Evolutionary conservation across 2,329 filamentous ascomycete species (phyloP), one percentile per base, ranked within the genome.

Genomic region (Colletotrichum eremochloae): DNA sequence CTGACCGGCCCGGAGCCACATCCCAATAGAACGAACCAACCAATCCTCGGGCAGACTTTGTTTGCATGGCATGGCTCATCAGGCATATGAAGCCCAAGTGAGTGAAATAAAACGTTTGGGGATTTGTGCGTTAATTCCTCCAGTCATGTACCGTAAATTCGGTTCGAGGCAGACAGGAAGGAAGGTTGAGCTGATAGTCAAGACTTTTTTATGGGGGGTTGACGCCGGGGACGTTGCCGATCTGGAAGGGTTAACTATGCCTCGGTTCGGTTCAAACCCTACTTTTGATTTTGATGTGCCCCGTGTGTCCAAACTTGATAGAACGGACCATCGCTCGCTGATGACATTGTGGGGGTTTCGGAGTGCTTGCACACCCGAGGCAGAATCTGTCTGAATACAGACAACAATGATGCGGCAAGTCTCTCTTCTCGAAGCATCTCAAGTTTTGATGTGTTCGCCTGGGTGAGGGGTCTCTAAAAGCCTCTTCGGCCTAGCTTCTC

Each of bases 11-110:
- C 66, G 53, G 55, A 69, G 24, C 20, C 50, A 67, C 60, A 72
- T 70, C 60, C 64, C 66, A 33, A 61, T 72, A 67, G 40, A 70
- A 69, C 38, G 31, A 56, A 61, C 66, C 66, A 62, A 50, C 61
- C 70, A 72, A 72, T 72, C 53, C 46, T 55, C 31, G 55, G 11
- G 15, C 61, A 46, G 20, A 33, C 29, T 61, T 50, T 12, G 55
- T 6, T 38, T 56, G 53, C 55, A 58, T 31, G 55, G 46, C 48
- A 33, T 72, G 58, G 69, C 53, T 69, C 44, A 55, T 29, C 52
- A 40, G 58, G n/a, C 33, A 33, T 64, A 46, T 48, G 48, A 64
- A 65, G 50, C 40, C 24, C 12, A 42, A 46, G 5, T 44, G 36
- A 46, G 24, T 53, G 58, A n/a, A 53, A 63, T 55, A 58, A 55